Conservation (phyloP, 83 land plant species). For the Diphasiastrum complanatum region DNA sequence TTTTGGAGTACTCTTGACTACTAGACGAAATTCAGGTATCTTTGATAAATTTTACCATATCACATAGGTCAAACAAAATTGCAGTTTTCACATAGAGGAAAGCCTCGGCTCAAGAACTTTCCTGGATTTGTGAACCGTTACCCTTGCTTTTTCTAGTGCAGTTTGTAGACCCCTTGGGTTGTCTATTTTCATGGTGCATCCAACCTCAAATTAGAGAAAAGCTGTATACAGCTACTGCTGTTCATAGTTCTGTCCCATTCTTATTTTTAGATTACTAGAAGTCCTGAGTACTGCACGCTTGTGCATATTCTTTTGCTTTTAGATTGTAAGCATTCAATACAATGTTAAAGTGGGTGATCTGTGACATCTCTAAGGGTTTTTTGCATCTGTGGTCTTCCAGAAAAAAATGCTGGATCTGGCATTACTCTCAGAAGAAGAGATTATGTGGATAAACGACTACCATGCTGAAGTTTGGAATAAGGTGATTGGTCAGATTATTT, state of each 20-base stretch:
- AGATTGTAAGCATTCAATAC: no score
- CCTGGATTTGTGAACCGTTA: no score
- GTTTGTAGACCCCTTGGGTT: background rate
- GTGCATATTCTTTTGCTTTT: background rate
- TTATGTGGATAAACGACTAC: conserved; percentile 31
- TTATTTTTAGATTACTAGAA: background rate
- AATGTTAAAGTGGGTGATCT: background rate
- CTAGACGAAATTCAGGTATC: no score
- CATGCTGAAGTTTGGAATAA: conserved; percentile 39
- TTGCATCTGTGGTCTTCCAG: conserved; percentile 9
- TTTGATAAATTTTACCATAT: no score
- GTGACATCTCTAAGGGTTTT: background rate
- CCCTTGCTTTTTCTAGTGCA: no score
- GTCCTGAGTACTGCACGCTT: background rate
- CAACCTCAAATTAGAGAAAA: no score
- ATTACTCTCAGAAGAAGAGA: conserved; percentile 27
- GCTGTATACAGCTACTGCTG: no score
- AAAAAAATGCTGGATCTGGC: conserved; percentile 24
- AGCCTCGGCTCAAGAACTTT: no score
- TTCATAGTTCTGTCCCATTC: background rate
- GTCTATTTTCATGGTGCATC: background rate
- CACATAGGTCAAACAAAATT: no score
- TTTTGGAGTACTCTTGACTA: no score
- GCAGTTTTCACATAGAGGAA: no score
- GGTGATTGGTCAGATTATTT: no score